phyloP scores from a whole-genome alignment of 2,329 filamentous ascomycete genomes.

The Alternaria longipes region DNA sequence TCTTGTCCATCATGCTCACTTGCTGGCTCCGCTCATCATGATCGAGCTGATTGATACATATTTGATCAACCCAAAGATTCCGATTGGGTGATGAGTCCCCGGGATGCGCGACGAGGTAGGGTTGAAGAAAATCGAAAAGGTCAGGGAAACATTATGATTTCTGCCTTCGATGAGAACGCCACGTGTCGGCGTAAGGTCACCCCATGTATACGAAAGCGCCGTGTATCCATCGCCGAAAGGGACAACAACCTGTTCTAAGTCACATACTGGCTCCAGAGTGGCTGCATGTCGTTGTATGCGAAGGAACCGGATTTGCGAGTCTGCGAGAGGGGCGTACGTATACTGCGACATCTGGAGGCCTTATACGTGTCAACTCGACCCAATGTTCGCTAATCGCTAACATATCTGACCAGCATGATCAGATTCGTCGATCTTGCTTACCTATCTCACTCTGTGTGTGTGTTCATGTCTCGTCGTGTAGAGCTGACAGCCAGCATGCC shows the following conservation, averaged over 20 bases:
- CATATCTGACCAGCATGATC: background rate
- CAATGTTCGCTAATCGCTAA: too few species aligned
- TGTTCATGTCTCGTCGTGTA: background rate
- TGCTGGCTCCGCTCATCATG: background rate
- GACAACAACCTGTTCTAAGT: background rate
- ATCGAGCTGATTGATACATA: too few species aligned
- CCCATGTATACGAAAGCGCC: background rate
- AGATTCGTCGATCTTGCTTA: background rate
- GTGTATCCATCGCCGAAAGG: background rate
- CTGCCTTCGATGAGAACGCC: background rate
- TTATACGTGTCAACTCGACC: too few species aligned
- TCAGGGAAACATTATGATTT: too few species aligned
- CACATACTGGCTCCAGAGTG: background rate
- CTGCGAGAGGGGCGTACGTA: too few species aligned
- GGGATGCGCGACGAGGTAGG: too few species aligned
- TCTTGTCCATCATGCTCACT: background rate
- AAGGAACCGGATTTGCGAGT: background rate
- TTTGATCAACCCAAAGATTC: too few species aligned
- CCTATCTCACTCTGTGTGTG: background rate
- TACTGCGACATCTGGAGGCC: too few species aligned
- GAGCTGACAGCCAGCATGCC: background rate
- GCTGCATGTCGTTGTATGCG: background rate
- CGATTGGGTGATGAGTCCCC: too few species aligned
- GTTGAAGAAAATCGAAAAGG: background rate
- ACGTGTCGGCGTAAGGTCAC: background rate